These are phyloP conservation scores for Gastrolobium villosum DNA, from an alignment of 306 rosid genomes.

Conservation along the genomic window DNA sequence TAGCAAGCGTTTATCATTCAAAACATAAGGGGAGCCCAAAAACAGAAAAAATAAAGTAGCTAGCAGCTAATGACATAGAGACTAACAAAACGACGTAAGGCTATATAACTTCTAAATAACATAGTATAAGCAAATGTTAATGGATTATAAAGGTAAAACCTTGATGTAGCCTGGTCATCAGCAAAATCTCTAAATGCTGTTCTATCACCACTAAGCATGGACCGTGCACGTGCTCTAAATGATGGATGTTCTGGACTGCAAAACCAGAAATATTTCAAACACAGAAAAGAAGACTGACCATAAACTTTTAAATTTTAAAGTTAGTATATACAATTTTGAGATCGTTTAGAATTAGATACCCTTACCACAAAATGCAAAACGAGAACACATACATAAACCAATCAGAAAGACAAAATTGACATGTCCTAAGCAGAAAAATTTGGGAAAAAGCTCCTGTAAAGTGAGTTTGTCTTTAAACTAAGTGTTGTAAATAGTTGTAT, in stretches of 20 bases:
- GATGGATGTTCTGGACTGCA: slow-evolving; percentile 99
- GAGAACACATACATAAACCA: slow-evolving; percentile 33
- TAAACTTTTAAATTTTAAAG: slow-evolving; percentile 28
- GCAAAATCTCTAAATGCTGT: slow-evolving; percentile 80
- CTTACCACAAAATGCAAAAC: slow-evolving; percentile 32
- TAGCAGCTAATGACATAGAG: not conserved
- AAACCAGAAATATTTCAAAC: slow-evolving; percentile 51
- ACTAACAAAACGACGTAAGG: slow-evolving; percentile 6
- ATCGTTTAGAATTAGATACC: slow-evolving; percentile 28
- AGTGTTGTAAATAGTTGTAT: too few species aligned
- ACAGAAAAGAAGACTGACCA: slow-evolving; percentile 22
- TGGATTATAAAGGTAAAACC: slow-evolving; percentile 65
- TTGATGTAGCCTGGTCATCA: slow-evolving; percentile 88
- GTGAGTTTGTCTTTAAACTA: not conserved
- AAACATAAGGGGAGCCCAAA: not conserved
- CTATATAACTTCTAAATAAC: slow-evolving; percentile 28
- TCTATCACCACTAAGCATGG: slow-evolving; percentile 97
- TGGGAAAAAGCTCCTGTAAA: not conserved
- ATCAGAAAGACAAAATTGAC: slow-evolving; percentile 11
- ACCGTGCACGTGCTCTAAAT: slow-evolving; percentile 84
- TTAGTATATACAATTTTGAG: slow-evolving; percentile 24
- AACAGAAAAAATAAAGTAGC: slow-evolving; percentile 7
- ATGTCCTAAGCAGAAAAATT: slow-evolving; percentile 16
- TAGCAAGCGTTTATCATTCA: slow-evolving; percentile 14
- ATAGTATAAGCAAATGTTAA: slow-evolving; percentile 29